These are phyloP conservation scores for Saussurea involucrata DNA, from an alignment of 129 eudicot genomes.

Conservation along the genomic window DNA sequence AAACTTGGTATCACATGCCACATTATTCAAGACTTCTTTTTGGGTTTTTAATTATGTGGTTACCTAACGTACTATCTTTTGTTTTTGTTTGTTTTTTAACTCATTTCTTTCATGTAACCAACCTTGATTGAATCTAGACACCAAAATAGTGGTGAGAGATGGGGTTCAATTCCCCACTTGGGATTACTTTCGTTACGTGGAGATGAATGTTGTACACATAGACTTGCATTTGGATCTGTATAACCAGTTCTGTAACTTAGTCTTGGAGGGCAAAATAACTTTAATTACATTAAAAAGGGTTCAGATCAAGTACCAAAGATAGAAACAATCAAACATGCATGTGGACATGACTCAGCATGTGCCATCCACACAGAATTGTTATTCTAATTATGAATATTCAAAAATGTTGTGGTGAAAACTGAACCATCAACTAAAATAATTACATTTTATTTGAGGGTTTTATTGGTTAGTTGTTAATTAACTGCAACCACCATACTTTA, in stretches of 20 bases:
- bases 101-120: slow-evolving; percentile 12
- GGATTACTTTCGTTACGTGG: slow-evolving; percentile 36
- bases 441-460: not conserved
- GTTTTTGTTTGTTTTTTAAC: not conserved
- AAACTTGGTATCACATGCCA: slow-evolving; percentile 63
- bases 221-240: slow-evolving; percentile 26
- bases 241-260: slow-evolving; percentile 22
- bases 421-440: too few relatives aligned
- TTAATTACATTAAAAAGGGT: slow-evolving; percentile 17
- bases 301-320: slow-evolving; percentile 25
- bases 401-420: too few relatives aligned
- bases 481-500: not conserved
- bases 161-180: slow-evolving; percentile 14
- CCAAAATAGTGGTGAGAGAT: slow-evolving; percentile 33
- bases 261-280: slow-evolving; percentile 24
- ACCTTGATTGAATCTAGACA: slow-evolving; percentile 24
- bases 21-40: slow-evolving; percentile 33
- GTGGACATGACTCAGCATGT: slow-evolving; percentile 69
- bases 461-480: not conserved
- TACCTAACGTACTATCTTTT: slow-evolving; percentile 31
- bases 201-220: slow-evolving; percentile 27
- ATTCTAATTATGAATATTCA: not conserved
- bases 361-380: slow-evolving; percentile 1
- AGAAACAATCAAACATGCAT: slow-evolving; percentile 38
- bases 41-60: slow-evolving; percentile 22